A percentile compares a stretch with the other conserved stretches of the same genome.
phyloP scores from a whole-genome alignment of 2,329 filamentous ascomycete species.

The Fusarium xylarioides region DNA sequence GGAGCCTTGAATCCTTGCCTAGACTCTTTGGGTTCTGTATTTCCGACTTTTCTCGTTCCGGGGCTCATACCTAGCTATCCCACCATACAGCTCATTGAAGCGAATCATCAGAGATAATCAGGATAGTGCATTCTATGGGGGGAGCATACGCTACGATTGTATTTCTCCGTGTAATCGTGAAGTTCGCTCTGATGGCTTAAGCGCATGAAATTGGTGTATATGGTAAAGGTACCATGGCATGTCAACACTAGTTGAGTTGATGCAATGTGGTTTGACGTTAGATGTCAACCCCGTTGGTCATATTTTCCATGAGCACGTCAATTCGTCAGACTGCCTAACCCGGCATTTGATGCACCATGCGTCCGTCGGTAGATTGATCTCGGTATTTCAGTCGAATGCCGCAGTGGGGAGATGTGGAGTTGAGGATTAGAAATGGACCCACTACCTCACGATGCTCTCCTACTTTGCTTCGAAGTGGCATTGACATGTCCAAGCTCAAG shows the following conservation, averaged over 20 bases:
- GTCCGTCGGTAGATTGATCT: neutral
- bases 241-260: too few species aligned
- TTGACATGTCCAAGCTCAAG: too few species aligned
- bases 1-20: too few species aligned
- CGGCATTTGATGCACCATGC: neutral
- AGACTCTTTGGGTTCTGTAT: neutral
- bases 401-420: neutral
- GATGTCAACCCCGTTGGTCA: neutral
- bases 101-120: accelerated
- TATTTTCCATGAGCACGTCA: accelerated
- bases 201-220: too few species aligned
- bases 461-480: neutral
- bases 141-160: neutral
- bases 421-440: neutral
- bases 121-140: accelerated
- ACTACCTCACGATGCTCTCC: neutral
- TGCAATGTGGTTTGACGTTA: too few species aligned
- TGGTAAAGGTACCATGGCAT: too few species aligned
- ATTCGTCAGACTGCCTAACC: accelerated
- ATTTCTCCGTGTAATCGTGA: neutral
- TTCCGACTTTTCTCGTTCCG: neutral
- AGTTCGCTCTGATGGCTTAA: neutral
- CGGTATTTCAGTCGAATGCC: neutral
- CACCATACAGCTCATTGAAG: neutral
- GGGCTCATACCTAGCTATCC: neutral